Conservation (phyloP, 257 asterid species). For the Solanum arcanum region DNA sequence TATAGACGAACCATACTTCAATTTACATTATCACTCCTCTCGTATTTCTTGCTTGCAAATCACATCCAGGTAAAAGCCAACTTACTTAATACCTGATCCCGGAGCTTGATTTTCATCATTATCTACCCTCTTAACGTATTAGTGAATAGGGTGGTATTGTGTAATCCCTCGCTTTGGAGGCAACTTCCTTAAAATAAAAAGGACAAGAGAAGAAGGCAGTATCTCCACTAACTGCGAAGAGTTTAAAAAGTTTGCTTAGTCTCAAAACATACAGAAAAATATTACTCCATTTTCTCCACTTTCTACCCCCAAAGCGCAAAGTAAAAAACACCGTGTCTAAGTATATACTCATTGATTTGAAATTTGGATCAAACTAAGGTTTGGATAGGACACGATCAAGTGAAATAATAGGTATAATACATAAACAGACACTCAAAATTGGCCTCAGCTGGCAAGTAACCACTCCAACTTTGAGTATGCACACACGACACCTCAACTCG, state of each 20-base stretch:
- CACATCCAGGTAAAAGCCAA: not conserved
- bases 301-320: not conserved
- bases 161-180: slow-evolving; percentile 93
- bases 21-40: not conserved
- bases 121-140: not conserved
- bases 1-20: not conserved
- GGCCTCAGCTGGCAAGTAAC: not conserved
- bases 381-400: not conserved
- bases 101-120: not conserved
- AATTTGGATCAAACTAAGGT: not conserved
- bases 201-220: slow-evolving; percentile 83
- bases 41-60: not conserved
- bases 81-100: not conserved
- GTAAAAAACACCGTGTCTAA: not conserved
- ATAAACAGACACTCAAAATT: not conserved
- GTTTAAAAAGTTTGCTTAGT: not conserved
- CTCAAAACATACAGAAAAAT: not conserved
- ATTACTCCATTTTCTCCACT: not conserved
- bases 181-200: slow-evolving; percentile 85
- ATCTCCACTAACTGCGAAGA: slow-evolving; percentile 72
- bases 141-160: slow-evolving; percentile 87
- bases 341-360: not conserved
- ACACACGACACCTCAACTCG: not conserved
- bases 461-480: not conserved
- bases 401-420: not conserved